Conservation (phyloP, 805 yeast species). For the Deakozyma indianensis region DNA sequence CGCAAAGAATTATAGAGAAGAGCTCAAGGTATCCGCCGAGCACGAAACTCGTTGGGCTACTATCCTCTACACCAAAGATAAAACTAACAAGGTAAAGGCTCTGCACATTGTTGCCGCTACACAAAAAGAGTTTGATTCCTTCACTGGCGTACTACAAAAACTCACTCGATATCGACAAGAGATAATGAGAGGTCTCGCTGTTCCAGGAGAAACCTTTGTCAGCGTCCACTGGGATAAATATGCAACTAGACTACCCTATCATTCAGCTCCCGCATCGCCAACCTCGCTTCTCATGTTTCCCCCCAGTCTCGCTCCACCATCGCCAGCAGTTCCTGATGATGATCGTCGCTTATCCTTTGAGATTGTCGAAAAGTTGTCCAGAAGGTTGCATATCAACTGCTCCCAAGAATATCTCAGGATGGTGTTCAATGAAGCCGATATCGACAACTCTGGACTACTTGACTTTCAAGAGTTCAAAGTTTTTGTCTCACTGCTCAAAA, state of each 20-base stretch:
- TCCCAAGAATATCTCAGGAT: constrained; percentile 34
- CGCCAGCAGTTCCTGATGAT: constrained; percentile 6
- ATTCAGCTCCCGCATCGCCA: background rate
- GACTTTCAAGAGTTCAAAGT: constrained; percentile 60
- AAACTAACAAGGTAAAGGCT: constrained; percentile 52
- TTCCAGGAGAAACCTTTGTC: constrained; percentile 50
- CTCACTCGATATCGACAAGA: constrained; percentile 45
- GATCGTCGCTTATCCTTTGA: constrained; percentile 31
- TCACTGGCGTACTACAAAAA: constrained; percentile 40
- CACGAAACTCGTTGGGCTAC: constrained; percentile 64
- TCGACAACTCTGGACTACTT: constrained; percentile 33
- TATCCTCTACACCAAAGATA: constrained; percentile 49
- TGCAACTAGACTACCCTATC: constrained; percentile 13
- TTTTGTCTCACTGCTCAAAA: constrained; percentile 56
- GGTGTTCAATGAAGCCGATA: constrained; percentile 42
- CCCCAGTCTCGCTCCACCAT: constrained; percentile 1
- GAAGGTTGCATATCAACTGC: constrained; percentile 58
- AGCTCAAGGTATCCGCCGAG: constrained; percentile 57
- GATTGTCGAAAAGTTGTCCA: constrained; percentile 53
- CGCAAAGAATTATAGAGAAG: constrained; percentile 78
- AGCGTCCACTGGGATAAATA: constrained; percentile 48
- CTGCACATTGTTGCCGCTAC: constrained; percentile 60
- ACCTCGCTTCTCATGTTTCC: background rate
- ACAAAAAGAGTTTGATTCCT: constrained; percentile 35
- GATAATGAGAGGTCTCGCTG: constrained; percentile 46